phyloP scores from a whole-genome alignment of 2,329 filamentous ascomycete genomes.

The Parascedosporium putredinis region DNA sequence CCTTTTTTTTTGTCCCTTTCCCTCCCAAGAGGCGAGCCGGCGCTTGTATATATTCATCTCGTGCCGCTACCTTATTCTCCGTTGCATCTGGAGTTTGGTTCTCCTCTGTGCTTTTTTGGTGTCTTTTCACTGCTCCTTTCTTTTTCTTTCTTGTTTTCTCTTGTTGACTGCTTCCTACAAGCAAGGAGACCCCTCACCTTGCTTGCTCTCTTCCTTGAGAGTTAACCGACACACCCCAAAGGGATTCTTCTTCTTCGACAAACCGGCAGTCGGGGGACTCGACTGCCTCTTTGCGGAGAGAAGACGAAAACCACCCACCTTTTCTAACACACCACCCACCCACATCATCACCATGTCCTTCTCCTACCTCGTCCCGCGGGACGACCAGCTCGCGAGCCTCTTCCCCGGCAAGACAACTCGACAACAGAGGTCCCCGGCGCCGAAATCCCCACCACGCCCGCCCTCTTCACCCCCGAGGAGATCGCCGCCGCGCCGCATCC shows the following conservation, averaged over 20 bases:
- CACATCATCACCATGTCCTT: not conserved
- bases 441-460: not conserved
- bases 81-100: not conserved
- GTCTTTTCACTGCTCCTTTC: no score
- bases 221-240: no score
- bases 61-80: not conserved
- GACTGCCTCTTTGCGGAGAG: no score
- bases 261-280: no score
- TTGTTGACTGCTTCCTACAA: no score
- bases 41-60: conserved; percentile 1
- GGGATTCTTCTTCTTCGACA: no score
- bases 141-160: not conserved
- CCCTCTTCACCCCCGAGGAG: conserved; percentile 4
- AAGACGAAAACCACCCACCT: not conserved
- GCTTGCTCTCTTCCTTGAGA: no score
- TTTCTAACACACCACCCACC: not conserved
- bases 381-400: not conserved
- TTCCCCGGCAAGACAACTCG: not conserved
- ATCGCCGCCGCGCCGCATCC: conserved; percentile 7
- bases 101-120: not conserved
- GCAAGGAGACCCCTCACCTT: no score
- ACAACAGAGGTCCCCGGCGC: not conserved
- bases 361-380: not conserved
- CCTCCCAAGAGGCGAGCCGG: no score
- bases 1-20: no score